Conservation (phyloP, 2,329 filamentous ascomycete species). For the Ceratocystis cubensis region DNA sequence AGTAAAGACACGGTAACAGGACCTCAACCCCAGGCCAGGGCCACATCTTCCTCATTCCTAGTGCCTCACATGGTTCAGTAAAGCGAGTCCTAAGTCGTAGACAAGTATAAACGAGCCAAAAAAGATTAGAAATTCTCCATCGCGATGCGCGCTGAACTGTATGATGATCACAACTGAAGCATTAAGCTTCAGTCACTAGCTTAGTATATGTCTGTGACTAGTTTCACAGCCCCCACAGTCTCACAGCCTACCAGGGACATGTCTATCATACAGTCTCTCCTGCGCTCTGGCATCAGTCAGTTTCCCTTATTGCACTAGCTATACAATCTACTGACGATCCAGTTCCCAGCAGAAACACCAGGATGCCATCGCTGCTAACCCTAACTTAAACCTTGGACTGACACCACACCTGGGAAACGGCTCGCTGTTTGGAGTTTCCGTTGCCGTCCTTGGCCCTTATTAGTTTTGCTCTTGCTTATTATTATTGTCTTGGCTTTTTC, state of each 20-base stretch:
- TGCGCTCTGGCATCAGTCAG: neutral
- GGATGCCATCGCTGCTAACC: neutral
- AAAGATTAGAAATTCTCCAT: neutral
- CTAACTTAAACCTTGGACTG: neutral
- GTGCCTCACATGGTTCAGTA: neutral
- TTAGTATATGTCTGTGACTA: neutral
- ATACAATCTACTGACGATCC: neutral
- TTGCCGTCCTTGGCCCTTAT: too few relatives aligned
- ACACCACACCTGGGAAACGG: too few relatives aligned
- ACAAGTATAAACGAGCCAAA: neutral
- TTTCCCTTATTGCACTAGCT: neutral
- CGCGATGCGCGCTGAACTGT: neutral
- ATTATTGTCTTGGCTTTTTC: too few relatives aligned
- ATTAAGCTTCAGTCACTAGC: neutral
- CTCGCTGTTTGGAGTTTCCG: too few relatives aligned
- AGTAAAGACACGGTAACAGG: neutral
- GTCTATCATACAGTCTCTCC: neutral
- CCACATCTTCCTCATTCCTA: neutral
- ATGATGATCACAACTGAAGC: slow-evolving; percentile 6
- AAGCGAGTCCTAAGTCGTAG: neutral
- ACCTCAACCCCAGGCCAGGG: neutral
- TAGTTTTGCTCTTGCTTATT: too few relatives aligned
- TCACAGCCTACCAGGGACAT: neutral
- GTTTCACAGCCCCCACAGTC: neutral
- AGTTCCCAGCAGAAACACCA: neutral